Conservation (phyloP, 2,329 filamentous ascomycete genomes). For the Onygenales sp. region DNA sequence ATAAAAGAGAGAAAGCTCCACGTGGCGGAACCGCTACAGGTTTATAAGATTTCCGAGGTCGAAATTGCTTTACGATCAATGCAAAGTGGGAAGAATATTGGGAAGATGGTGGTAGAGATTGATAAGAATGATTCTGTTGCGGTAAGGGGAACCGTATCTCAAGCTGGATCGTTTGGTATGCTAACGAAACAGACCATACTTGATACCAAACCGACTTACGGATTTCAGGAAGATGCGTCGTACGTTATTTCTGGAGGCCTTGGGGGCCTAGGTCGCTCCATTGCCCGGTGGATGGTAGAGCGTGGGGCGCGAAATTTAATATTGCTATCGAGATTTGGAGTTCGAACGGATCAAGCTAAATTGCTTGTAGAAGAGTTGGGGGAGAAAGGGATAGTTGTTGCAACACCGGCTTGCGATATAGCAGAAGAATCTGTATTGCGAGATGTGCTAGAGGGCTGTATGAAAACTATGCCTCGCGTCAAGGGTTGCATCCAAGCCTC, state of each 20-base stretch:
- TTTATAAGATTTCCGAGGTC: conserved; percentile 5
- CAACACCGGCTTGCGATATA: conserved; percentile 9
- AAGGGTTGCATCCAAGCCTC: conserved; percentile 15
- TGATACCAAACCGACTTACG: conserved; percentile 1
- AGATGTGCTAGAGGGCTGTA: background rate
- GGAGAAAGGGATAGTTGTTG: conserved; percentile 9
- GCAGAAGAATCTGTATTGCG: background rate
- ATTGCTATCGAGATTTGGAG: conserved; percentile 18
- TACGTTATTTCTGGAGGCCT: conserved; percentile 6
- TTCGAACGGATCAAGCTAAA: conserved; percentile 6
- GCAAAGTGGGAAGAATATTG: conserved; percentile 24
- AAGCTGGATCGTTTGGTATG: background rate
- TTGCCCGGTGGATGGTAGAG: conserved; percentile 5
- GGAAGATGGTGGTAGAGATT: conserved; percentile 27
- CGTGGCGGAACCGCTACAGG: conserved; percentile 4
- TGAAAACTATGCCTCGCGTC: conserved; percentile 10
- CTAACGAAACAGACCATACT: background rate
- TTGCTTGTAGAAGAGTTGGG: conserved; percentile 12
- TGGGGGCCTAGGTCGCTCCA: conserved; percentile 4
- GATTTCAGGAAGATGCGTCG: conserved; percentile 15
- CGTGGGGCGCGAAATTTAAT: conserved; percentile 20
- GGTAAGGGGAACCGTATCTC: conserved; percentile 11
- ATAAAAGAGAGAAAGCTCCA: background rate
- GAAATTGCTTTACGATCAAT: conserved; percentile 21
- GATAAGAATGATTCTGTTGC: conserved; percentile 10